Percentiles rank a stretch among this genome's conserved stretches.
Evolutionary conservation across 2,329 filamentous ascomycete species (phyloP).

Genomic region (Ophiostoma himal-ulmi): DNA sequence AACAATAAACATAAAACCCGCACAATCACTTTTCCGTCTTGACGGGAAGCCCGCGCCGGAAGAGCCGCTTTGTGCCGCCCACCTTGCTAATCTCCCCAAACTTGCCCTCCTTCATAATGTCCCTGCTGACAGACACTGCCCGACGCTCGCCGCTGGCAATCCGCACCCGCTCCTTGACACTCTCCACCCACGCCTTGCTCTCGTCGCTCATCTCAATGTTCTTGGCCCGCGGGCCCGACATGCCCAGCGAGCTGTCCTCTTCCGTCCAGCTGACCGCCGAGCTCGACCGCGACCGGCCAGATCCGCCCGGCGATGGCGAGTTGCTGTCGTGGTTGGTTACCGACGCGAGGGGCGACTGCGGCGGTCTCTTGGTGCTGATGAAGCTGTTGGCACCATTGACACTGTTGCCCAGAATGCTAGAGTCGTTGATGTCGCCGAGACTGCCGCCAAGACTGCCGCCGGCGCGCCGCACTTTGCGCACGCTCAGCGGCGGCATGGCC

Average conservation of each 20-base stretch:
- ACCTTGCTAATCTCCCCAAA: conserved; percentile 68
- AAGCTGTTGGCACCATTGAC: background rate
- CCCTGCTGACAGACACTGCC: conserved; percentile 26
- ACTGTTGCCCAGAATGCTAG: background rate
- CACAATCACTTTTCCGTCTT: background rate
- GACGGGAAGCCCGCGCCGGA: conserved; percentile 37
- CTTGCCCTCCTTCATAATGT: conserved; percentile 32
- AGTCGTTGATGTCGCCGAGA: background rate
- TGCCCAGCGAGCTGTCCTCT: conserved; percentile 54
- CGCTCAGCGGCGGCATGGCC: conserved; percentile 43
- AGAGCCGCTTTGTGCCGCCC: conserved; percentile 66
- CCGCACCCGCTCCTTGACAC: conserved; percentile 73
- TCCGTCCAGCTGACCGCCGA: conserved; percentile 54
- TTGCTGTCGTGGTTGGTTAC: conserved; percentile 35
- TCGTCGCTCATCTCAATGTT: conserved; percentile 63
- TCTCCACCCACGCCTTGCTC: conserved; percentile 74
- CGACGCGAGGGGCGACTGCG: conserved; percentile 42
- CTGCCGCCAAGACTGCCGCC: background rate
- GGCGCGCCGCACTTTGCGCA: conserved; percentile 48
- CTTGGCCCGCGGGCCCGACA: conserved; percentile 64
- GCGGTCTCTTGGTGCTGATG: conserved; percentile 1
- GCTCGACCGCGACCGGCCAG: conserved; percentile 45
- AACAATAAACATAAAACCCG: background rate
- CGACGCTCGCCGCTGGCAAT: conserved; percentile 57
- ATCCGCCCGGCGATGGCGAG: conserved; percentile 42